Evolutionary conservation across 768 basidiomycete genomes (phyloP), one percentile per base, ranked within the genome.

Genomic region (Tylopilus rubrobrunneus): DNA sequence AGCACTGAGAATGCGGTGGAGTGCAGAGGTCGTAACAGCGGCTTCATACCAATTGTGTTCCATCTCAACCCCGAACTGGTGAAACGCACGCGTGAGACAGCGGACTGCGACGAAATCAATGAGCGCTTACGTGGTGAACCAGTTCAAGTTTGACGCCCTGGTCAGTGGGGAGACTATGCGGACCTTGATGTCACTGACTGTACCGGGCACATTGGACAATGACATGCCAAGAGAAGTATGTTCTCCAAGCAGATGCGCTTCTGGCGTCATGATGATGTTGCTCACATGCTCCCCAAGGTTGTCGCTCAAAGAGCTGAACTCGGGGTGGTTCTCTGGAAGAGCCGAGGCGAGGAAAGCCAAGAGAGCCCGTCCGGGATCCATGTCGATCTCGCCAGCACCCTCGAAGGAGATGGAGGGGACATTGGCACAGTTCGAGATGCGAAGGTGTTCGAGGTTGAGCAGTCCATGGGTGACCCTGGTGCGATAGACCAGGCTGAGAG

Each of bases 21-120:
- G 89, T n/a, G 78, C 69, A 28, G 73, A 67, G 1, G 82, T 84
- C 11, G 89, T 85, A 40, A 99, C 86, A 21, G 90, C 80, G 4
- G 92, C 82, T 70, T 98, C 93, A 62, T 98, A 98, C 92, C 92
- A 96, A 72, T 94, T 98, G 73, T 97, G 86, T 65, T 85, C 66
- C 88, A 96, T 92, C 78, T 93, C 89, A 43, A 96, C 87, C 66
- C 94, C 92, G 63, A 94, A 88, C 84, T 87, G 14, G 52, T 17
- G 25, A 43, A 9, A 15, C 10, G 19, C 5, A 45, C n/a, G 3
- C 15, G 11, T 61, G n/a, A 63, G 56, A 45, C 5, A 5, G 28
- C 11, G 23, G 6, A 27, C 8, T 4, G 5, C 12, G 40, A 11
- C 5, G 8, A 19, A 17, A 10, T 4, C 0, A 11, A 11, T 19